Conservation (phyloP, 192 early-diverging fungal species). For the Linnemannia elongata region DNA sequence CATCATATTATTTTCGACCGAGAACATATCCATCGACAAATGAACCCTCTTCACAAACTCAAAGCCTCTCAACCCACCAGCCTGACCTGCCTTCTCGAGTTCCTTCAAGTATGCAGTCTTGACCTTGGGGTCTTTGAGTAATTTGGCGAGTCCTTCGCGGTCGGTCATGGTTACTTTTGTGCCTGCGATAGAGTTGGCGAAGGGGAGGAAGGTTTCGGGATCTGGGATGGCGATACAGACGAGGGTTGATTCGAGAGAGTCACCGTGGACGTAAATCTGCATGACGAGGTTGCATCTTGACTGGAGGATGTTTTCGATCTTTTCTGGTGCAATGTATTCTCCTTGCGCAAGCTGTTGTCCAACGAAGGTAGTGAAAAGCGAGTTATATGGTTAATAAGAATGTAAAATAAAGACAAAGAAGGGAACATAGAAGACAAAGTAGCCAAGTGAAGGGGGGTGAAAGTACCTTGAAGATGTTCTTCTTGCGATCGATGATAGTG, state of each 20-base stretch:
- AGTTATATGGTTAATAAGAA: background rate
- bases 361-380: too few relatives aligned
- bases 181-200: conserved; percentile 50
- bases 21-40: conserved; percentile 77
- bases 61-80: conserved; percentile 64
- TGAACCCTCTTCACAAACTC: conserved; percentile 80
- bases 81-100: conserved; percentile 69
- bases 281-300: conserved; percentile 58
- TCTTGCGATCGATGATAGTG: conserved; percentile 85
- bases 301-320: conserved; percentile 76
- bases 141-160: conserved; percentile 41
- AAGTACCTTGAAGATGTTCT: conserved; percentile 77
- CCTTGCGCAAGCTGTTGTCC: conserved; percentile 64
- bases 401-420: background rate
- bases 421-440: background rate
- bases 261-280: conserved; percentile 67
- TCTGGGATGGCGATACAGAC: conserved; percentile 68
- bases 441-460: too few relatives aligned
- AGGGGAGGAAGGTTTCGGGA: conserved; percentile 51
- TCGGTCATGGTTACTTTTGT: conserved; percentile 27
- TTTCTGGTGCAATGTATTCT: conserved; percentile 93
- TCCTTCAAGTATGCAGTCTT: conserved; percentile 64
- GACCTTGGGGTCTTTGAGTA: conserved; percentile 62
- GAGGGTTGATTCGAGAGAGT: conserved; percentile 58
- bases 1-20: conserved; percentile 80